Evolutionary conservation across 192 early-diverging fungal species (phyloP).

Genomic region (Coemansia sp.): DNA sequence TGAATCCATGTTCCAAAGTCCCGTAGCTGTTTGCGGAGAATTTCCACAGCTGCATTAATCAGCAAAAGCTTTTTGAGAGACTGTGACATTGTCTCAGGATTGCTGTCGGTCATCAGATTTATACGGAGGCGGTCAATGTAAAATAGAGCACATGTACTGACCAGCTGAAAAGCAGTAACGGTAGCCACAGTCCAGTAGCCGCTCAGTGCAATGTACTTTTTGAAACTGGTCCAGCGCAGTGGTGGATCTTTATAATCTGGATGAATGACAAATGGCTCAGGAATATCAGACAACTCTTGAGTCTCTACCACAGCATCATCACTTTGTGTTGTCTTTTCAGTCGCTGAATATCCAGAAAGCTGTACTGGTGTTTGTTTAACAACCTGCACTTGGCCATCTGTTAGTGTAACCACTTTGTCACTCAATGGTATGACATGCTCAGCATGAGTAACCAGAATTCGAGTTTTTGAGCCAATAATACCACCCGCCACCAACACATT

Average conservation of each 20-base stretch:
- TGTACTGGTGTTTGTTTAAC: constrained; percentile 9
- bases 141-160: constrained; percentile 13
- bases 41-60: constrained; percentile 17
- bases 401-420: constrained; percentile 20
- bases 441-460: too few relatives aligned
- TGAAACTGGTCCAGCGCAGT: constrained; percentile 3
- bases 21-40: constrained; percentile 10
- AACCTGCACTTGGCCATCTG: constrained; percentile 3
- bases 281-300: not conserved
- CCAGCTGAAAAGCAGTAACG: constrained; percentile 9
- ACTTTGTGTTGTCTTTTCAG: not conserved
- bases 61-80: constrained; percentile 22
- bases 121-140: constrained; percentile 19
- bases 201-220: too few relatives aligned
- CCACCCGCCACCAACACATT: too few relatives aligned
- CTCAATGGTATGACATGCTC: too few relatives aligned
- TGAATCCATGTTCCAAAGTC: not conserved
- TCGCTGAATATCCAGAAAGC: not conserved
- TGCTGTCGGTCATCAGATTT: constrained; percentile 23
- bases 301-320: not conserved
- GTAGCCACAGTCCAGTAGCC: constrained; percentile 13
- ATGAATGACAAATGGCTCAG: not conserved
- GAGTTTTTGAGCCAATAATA: too few relatives aligned
- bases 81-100: constrained; percentile 20
- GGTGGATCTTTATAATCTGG: not conserved